These are phyloP conservation scores for Spiraea crenata DNA, from an alignment of 331 rosid genomes.

Conservation along the genomic window DNA sequence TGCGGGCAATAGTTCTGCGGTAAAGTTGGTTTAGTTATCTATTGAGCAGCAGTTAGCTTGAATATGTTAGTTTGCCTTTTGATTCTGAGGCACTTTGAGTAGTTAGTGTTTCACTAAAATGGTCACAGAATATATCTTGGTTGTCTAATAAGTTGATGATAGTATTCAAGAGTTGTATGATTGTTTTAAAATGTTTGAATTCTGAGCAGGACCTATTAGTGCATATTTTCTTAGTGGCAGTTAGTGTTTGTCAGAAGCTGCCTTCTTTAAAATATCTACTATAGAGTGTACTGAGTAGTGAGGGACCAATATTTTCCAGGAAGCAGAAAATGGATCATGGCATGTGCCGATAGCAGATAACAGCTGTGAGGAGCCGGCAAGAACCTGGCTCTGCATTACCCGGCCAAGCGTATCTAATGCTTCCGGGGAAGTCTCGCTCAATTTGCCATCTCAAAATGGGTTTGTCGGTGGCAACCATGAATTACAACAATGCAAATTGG, in stretches of 20 bases:
- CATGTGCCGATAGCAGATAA: slow-evolving; percentile 59
- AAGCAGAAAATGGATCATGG: slow-evolving; percentile 78
- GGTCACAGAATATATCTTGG: not conserved
- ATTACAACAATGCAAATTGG: slow-evolving; percentile 9
- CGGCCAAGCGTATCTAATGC: slow-evolving; percentile 34
- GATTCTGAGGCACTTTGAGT: not conserved
- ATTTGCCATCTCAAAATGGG: slow-evolving; percentile 29
- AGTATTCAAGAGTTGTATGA: not conserved
- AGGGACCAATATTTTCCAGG: slow-evolving; percentile 47
- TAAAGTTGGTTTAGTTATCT: not conserved
- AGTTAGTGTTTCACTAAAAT: not conserved
- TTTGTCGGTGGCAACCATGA: not conserved
- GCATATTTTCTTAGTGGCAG: not conserved
- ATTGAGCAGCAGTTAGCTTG: not conserved
- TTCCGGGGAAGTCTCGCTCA: slow-evolving; percentile 11
- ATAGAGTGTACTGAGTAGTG: slow-evolving; percentile 8
- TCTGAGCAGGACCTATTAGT: not conserved
- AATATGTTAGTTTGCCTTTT: not conserved
- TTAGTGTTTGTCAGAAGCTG: not conserved
- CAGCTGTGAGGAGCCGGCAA: slow-evolving; percentile 39
- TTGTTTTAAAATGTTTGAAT: not conserved
- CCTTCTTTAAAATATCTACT: slow-evolving; percentile 6
- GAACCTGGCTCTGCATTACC: slow-evolving; percentile 77
- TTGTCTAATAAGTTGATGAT: not conserved
- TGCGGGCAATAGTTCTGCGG: not conserved